Evolutionary conservation across 768 basidiomycete genomes (phyloP).

Genomic region (Kwoniella mangroviensis): DNA sequence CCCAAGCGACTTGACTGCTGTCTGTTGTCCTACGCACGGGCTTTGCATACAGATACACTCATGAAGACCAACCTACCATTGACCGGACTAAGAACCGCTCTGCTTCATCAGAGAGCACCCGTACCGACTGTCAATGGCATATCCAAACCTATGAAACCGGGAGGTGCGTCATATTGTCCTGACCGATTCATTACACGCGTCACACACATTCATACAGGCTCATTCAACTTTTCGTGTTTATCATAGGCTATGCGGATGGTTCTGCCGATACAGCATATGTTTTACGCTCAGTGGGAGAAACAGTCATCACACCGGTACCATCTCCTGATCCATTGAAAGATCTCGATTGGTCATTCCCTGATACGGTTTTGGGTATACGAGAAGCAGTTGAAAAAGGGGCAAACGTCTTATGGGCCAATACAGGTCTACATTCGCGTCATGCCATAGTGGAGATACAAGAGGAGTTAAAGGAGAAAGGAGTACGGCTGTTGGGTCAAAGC

Average conservation of each 20-base stretch:
- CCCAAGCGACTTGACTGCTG: too few relatives aligned
- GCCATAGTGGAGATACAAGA: conserved; percentile 34
- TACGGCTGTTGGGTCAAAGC: conserved; percentile 43
- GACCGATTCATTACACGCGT: not conserved
- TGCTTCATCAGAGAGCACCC: conserved; percentile 38
- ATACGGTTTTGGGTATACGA: conserved; percentile 40
- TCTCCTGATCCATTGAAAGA: conserved; percentile 29
- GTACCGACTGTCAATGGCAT: conserved; percentile 43
- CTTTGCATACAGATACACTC: not conserved
- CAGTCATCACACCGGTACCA: conserved; percentile 34
- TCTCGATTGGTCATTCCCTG: conserved; percentile 47
- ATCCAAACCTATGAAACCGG: conserved; percentile 51
- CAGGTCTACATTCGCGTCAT: conserved; percentile 42
- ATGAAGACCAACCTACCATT: conserved; percentile 10
- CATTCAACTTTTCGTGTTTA: not conserved
- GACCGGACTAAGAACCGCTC: conserved; percentile 22
- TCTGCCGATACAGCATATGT: conserved; percentile 48
- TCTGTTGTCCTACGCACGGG: not conserved
- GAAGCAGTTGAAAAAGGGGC: conserved; percentile 42
- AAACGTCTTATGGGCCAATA: conserved; percentile 50
- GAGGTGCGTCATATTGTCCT: conserved; percentile 27
- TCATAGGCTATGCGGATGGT: conserved; percentile 45
- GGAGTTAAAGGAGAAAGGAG: conserved; percentile 21
- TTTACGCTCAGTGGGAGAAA: conserved; percentile 25
- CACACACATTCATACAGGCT: not conserved